Conservation (phyloP, 495 filamentous ascomycete species). For the Cenococcum geophilum region DNA sequence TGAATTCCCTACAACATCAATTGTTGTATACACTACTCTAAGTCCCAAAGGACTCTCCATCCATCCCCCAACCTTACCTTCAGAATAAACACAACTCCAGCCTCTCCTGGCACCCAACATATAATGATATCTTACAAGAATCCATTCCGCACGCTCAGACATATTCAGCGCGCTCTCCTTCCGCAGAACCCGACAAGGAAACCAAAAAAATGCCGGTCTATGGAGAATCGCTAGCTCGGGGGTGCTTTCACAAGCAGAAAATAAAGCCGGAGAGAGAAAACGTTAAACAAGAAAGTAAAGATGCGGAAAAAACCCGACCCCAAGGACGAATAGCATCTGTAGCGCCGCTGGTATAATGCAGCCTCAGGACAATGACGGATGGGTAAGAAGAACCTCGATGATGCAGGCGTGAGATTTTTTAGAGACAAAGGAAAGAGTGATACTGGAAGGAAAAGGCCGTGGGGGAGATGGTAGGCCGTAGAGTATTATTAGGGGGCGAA, state of each 20-base stretch:
- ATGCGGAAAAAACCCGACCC: neutral
- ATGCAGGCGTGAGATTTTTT: conserved; percentile 5
- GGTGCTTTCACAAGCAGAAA: too few relatives aligned
- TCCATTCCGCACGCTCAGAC: neutral
- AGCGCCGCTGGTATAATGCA: conserved; percentile 9
- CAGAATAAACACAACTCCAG: neutral
- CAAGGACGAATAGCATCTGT: neutral
- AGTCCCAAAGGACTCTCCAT: neutral
- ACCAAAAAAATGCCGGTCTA: neutral
- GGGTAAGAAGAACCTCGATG: neutral
- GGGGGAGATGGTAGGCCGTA: too few relatives aligned
- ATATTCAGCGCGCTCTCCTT: neutral
- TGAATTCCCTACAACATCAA: neutral
- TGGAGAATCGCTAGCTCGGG: too few relatives aligned
- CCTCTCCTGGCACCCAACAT: conserved; percentile 1
- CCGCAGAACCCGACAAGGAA: neutral
- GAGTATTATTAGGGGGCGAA: neutral
- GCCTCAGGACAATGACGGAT: conserved; percentile 4
- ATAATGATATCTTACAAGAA: conserved; percentile 10
- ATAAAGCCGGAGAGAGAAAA: too few relatives aligned
- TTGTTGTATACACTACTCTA: conserved; percentile 2
- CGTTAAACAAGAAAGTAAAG: neutral
- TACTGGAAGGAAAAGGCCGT: neutral
- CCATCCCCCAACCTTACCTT: neutral
- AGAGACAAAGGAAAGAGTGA: neutral